Evolutionary conservation across 176 grass and related monocot species (phyloP).

Genomic region (Melocanna baccifera): DNA sequence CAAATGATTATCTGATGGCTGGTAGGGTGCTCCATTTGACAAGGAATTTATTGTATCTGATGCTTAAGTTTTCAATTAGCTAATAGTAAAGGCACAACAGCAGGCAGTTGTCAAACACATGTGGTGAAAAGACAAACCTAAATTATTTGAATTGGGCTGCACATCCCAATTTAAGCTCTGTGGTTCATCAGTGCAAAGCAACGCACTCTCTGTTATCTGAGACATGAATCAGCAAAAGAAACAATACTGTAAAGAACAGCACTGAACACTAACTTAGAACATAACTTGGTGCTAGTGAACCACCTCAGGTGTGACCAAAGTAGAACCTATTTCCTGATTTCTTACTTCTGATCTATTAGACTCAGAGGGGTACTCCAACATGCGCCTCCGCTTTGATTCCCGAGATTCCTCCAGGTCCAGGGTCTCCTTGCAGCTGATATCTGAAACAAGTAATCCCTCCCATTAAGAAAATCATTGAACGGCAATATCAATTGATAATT

Average conservation of each 20-base stretch:
- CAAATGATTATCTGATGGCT: constrained; percentile 23
- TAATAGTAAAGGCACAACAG: constrained; percentile 14
- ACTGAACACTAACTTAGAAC: not conserved
- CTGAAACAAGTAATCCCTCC: constrained; percentile 16
- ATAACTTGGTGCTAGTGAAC: not conserved
- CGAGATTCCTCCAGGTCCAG: constrained; percentile 43
- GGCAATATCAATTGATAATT: not conserved
- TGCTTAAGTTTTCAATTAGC: constrained; percentile 18
- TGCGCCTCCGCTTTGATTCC: constrained; percentile 39
- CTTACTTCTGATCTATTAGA: constrained; percentile 21
- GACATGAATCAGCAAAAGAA: constrained; percentile 21
- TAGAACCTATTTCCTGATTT: constrained; percentile 4
- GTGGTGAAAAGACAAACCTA: constrained; percentile 28
- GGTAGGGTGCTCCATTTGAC: constrained; percentile 19
- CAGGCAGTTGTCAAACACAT: not conserved
- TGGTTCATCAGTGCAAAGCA: constrained; percentile 48
- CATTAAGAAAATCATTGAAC: constrained; percentile 10
- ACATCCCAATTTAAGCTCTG: constrained; percentile 27
- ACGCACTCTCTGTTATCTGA: constrained; percentile 37
- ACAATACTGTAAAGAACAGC: not conserved
- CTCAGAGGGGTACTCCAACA: constrained; percentile 48
- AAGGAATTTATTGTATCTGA: constrained; percentile 32
- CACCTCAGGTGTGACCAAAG: constrained; percentile 40
- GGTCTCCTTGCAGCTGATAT: constrained; percentile 47
- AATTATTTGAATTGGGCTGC: constrained; percentile 27